Conservation (phyloP, 78 protist genomes). For the Guillardia theta region DNA sequence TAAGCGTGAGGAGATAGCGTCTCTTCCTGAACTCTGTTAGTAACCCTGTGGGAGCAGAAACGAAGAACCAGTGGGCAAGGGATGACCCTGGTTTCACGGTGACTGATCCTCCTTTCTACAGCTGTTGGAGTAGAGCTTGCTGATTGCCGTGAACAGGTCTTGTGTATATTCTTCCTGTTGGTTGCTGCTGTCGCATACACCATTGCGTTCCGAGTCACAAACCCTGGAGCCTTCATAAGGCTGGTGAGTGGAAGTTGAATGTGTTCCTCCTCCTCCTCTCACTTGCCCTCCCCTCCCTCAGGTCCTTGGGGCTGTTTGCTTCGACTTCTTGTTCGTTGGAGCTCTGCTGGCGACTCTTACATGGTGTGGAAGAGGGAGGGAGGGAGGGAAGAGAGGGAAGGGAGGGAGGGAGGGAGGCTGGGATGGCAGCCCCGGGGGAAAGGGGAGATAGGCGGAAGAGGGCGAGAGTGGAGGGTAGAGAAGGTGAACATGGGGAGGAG, state of each 20-base stretch:
- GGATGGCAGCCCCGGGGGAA: not conserved
- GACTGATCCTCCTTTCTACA: no score
- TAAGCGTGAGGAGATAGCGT: not conserved
- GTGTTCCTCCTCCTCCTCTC: not conserved
- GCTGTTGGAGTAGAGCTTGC: not conserved
- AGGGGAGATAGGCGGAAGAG: not conserved
- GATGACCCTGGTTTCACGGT: constrained; percentile 92
- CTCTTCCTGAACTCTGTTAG: not conserved
- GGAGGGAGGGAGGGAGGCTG: not conserved
- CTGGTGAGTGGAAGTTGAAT: not conserved
- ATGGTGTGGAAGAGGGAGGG: not conserved
- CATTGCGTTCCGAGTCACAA: not conserved
- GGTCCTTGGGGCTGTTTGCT: not conserved
- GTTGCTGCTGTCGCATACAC: not conserved
- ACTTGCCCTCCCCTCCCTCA: not conserved
- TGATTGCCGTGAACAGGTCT: constrained; percentile 29
- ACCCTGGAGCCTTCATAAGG: not conserved
- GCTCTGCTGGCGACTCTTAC: not conserved
- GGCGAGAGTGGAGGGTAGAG: not conserved
- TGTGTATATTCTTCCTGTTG: constrained; percentile 41
- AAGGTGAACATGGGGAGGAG: not conserved
- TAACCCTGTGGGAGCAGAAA: constrained; percentile 34
- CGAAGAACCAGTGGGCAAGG: constrained; percentile 94
- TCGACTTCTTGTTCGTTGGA: not conserved
- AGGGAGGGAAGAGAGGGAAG: not conserved